These are phyloP conservation scores for Pseudogymnoascus sp. DNA, from an alignment of 2,329 filamentous ascomycete genomes.

Conservation along the genomic window DNA sequence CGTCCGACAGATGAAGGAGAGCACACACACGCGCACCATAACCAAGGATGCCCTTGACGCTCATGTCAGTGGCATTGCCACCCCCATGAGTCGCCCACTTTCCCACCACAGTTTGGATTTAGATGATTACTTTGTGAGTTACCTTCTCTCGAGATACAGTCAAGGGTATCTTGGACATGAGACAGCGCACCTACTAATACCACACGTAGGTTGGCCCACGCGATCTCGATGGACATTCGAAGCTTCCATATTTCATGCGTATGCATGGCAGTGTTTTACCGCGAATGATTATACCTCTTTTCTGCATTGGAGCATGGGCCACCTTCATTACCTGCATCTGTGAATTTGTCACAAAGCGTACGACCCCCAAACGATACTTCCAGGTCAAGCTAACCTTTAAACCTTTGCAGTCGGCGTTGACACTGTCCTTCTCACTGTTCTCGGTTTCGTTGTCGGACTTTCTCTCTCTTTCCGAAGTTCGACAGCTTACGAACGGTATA, in stretches of 20 bases:
- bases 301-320: slow-evolving; percentile 58
- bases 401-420: slow-evolving; percentile 45
- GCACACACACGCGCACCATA: background rate
- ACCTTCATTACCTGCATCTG: slow-evolving; percentile 57
- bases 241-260: slow-evolving; percentile 69
- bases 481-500: slow-evolving; percentile 64
- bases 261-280: slow-evolving; percentile 71
- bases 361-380: slow-evolving; percentile 10
- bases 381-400: slow-evolving; percentile 17
- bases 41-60: background rate
- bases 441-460: slow-evolving; percentile 76
- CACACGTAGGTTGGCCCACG: slow-evolving; percentile 48
- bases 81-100: background rate
- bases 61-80: background rate
- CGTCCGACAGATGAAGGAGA: background rate
- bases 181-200: slow-evolving; percentile 7
- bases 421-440: slow-evolving; percentile 66
- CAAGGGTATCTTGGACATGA: background rate
- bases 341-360: slow-evolving; percentile 35
- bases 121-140: slow-evolving; percentile 27
- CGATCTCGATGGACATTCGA: slow-evolving; percentile 66
- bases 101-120: slow-evolving; percentile 14
- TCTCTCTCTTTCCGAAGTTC: slow-evolving; percentile 72
- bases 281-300: slow-evolving; percentile 64
- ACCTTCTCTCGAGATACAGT: background rate